Evolutionary conservation across 2,329 filamentous ascomycete species (phyloP).

Genomic region (Pseudocercospora vitis): DNA sequence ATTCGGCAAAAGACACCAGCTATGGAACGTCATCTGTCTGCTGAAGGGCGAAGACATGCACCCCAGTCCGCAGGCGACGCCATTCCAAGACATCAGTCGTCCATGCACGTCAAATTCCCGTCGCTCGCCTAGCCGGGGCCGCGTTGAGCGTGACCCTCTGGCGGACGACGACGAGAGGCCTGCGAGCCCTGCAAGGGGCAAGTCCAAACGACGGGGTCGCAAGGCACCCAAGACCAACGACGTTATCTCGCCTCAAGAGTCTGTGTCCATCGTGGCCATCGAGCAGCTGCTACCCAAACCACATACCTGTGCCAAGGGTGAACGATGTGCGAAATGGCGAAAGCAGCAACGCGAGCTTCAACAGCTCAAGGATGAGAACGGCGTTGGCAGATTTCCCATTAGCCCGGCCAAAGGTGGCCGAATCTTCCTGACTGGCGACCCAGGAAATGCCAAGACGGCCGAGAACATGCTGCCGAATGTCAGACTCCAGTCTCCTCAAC

Average conservation of each 20-base stretch:
- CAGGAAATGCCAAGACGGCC: slow-evolving; percentile 70
- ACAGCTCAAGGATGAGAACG: slow-evolving; percentile 70
- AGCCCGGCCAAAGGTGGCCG: slow-evolving; percentile 62
- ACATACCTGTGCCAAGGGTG: slow-evolving; percentile 81
- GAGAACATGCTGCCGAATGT: slow-evolving; percentile 54
- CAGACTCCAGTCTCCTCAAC: slow-evolving; percentile 10
- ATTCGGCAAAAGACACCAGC: slow-evolving; percentile 74
- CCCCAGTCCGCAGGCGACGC: slow-evolving; percentile 46
- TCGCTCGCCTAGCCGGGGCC: slow-evolving; percentile 29
- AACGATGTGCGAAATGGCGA: slow-evolving; percentile 78
- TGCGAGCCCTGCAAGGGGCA: slow-evolving; percentile 34
- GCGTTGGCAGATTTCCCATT: slow-evolving; percentile 55
- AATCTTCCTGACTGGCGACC: slow-evolving; percentile 75
- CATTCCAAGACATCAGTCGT: slow-evolving; percentile 50
- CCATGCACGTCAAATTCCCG: slow-evolving; percentile 42
- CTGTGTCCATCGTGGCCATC: slow-evolving; percentile 87
- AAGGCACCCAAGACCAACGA: slow-evolving; percentile 55
- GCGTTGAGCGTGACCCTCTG: slow-evolving; percentile 22
- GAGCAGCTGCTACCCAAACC: slow-evolving; percentile 84
- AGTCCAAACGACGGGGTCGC: slow-evolving; percentile 42
- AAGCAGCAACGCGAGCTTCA: slow-evolving; percentile 77
- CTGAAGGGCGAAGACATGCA: slow-evolving; percentile 54
- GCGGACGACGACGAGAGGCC: slow-evolving; percentile 35
- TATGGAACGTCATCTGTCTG: slow-evolving; percentile 77
- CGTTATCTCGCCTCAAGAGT: slow-evolving; percentile 74